A percentile compares a stretch with the other conserved stretches of the same genome.
Conservation (phyloP, 208 protist species). For the Naegleria gruberi region DNA sequence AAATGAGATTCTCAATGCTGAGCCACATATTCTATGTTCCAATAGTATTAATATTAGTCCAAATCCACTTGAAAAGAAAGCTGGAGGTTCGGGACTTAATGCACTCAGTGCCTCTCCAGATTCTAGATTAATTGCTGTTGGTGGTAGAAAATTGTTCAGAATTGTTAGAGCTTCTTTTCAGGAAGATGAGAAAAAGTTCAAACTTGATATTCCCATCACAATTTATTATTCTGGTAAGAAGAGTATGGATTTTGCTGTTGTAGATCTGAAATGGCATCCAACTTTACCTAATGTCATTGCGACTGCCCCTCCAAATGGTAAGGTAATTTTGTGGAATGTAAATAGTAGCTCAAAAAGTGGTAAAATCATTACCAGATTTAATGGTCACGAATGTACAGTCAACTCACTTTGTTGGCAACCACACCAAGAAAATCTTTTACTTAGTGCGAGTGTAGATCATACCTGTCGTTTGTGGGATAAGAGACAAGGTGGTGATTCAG, state of each 20-base stretch:
- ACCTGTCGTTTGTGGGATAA: background rate
- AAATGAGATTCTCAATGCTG: background rate
- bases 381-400: background rate
- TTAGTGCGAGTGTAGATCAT: background rate
- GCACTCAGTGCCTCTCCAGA: background rate
- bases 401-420: conserved; percentile 10
- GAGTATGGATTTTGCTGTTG: conserved; percentile 5
- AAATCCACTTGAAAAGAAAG: background rate
- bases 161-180: background rate
- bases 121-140: conserved; percentile 1
- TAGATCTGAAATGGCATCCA: conserved; percentile 16
- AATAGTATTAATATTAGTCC: background rate
- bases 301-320: conserved; percentile 7
- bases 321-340: conserved; percentile 4
- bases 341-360: background rate
- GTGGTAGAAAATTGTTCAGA: background rate
- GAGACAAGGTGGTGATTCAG: background rate
- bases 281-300: background rate
- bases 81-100: background rate
- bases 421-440: background rate
- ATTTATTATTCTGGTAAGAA: conserved; percentile 1
- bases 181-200: background rate
- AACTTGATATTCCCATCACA: background rate
- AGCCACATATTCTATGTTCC: background rate
- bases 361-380: background rate